A percentile compares a stretch with the other conserved stretches of the same genome.
These are phyloP conservation scores for Peniophora sp. DNA, from an alignment of 1,284 basidiomycete species.

Conservation along the genomic window DNA sequence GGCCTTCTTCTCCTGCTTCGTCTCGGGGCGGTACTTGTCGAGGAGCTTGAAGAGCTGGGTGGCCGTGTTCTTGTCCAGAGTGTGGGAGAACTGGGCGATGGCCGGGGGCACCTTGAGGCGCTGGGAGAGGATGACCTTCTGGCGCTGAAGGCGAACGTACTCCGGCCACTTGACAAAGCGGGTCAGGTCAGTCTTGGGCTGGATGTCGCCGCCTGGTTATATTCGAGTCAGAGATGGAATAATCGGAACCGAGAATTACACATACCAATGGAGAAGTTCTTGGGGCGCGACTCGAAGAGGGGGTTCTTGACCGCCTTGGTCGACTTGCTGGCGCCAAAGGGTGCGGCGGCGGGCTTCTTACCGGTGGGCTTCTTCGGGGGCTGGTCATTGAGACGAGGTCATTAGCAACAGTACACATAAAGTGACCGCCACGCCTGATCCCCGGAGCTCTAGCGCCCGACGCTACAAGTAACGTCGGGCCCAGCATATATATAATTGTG, in stretches of 20 bases:
- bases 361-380: constrained; percentile 65
- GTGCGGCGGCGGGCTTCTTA: constrained; percentile 76
- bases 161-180: constrained; percentile 99
- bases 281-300: constrained; percentile 86
- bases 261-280: constrained; percentile 94
- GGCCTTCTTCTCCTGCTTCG: constrained; percentile 96
- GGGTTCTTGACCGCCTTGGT: constrained; percentile 87
- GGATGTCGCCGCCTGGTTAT: constrained; percentile 83
- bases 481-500: constrained; percentile 35
- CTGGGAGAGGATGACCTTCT: constrained; percentile 98
- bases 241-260: constrained; percentile 8
- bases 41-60: constrained; percentile 97
- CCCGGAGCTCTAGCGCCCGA: constrained; percentile 68
- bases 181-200: constrained; percentile 85
- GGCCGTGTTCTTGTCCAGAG: constrained; percentile 99
- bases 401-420: constrained; percentile 41
- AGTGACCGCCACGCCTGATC: constrained; percentile 29
- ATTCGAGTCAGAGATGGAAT: background rate
- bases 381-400: constrained; percentile 85
- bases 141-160: constrained; percentile 96
- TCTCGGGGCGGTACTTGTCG: constrained; percentile 94
- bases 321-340: constrained; percentile 67
- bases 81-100: constrained; percentile 97
- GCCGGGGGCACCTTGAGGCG: constrained; percentile 98
- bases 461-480: constrained; percentile 19